phyloP scores from a whole-genome alignment of 306 rosid species.

The Hippophae rhamnoides region DNA sequence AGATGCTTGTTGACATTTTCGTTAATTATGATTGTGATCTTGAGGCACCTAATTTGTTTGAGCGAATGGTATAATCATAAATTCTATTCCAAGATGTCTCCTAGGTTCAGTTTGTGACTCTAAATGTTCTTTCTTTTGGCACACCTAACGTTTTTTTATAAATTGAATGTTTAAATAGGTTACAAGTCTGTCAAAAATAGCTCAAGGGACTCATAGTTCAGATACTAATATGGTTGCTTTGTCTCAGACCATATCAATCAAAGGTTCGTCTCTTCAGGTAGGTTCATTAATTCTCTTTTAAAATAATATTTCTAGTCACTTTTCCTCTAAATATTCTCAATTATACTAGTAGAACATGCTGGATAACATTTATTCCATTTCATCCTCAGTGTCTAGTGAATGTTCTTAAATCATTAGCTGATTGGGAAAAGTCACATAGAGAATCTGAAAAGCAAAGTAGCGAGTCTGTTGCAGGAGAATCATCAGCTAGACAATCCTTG shows the following conservation, averaged over 20 bases:
- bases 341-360: slow-evolving; percentile 13
- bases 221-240: slow-evolving; percentile 70
- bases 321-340: slow-evolving; percentile 7
- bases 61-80: slow-evolving; percentile 64
- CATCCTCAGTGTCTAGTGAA: slow-evolving; percentile 79
- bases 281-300: slow-evolving; percentile 22
- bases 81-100: slow-evolving; percentile 14
- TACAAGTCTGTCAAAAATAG: slow-evolving; percentile 75
- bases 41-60: slow-evolving; percentile 97
- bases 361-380: slow-evolving; percentile 24
- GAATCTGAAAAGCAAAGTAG: slow-evolving; percentile 41
- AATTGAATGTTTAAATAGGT: slow-evolving; percentile 47
- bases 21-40: slow-evolving; percentile 99
- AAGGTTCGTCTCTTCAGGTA: slow-evolving; percentile 97
- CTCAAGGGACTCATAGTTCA: slow-evolving; percentile 71
- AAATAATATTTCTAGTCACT: slow-evolving; percentile 17
- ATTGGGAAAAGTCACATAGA: slow-evolving; percentile 78
- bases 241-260: slow-evolving; percentile 68
- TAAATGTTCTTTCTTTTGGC: neutral
- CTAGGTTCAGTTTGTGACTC: slow-evolving; percentile 1
- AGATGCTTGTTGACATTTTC: slow-evolving; percentile 95
- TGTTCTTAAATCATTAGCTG: slow-evolving; percentile 92
- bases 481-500: slow-evolving; percentile 47
- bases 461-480: slow-evolving; percentile 41
- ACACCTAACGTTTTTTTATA: slow-evolving; percentile 15